Percentiles rank a stretch among this genome's conserved stretches.
phyloP scores from a whole-genome alignment of 2,329 filamentous ascomycete genomes.

The Pseudocercospora cruenta region DNA sequence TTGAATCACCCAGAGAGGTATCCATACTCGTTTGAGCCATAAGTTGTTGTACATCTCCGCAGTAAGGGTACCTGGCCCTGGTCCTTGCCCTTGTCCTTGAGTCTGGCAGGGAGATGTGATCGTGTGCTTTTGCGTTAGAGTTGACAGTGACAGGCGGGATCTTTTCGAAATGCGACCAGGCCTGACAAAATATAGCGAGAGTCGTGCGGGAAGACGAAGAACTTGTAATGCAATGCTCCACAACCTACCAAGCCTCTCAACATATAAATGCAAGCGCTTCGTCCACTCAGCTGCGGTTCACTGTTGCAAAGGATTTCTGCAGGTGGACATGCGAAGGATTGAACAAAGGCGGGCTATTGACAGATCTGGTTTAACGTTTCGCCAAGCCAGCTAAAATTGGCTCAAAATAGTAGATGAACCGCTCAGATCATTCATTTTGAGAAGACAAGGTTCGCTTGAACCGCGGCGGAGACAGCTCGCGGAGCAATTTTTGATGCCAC shows the following conservation, averaged over 20 bases:
- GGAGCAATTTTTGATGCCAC: neutral
- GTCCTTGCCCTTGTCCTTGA: constrained; percentile 3
- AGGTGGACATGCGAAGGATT: neutral
- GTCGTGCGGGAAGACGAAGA: neutral
- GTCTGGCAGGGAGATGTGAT: constrained; percentile 3
- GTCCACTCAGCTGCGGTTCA: constrained; percentile 4
- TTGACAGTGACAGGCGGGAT: constrained; percentile 3
- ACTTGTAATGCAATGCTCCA: neutral
- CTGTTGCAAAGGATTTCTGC: constrained; percentile 2
- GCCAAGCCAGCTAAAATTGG: constrained; percentile 1
- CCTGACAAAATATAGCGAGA: neutral
- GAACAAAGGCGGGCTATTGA: neutral
- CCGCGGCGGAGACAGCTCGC: constrained; percentile 2
- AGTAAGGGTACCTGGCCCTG: neutral
- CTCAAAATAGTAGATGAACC: constrained; percentile 6
- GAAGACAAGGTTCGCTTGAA: constrained; percentile 3
- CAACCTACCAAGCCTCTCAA: neutral
- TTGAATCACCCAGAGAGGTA: constrained; percentile 36
- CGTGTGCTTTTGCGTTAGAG: constrained; percentile 1
- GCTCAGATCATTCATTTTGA: constrained; percentile 6
- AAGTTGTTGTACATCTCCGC: constrained; percentile 28
- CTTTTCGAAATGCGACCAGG: neutral
- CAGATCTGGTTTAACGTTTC: constrained; percentile 3
- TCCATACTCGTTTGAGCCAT: constrained; percentile 35
- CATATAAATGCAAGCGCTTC: neutral